Percentiles rank a stretch among this genome's conserved stretches.
phyloP scores from a whole-genome alignment of 1,139 yeast species.

The Saccharomycopsis hybrid region DNA sequence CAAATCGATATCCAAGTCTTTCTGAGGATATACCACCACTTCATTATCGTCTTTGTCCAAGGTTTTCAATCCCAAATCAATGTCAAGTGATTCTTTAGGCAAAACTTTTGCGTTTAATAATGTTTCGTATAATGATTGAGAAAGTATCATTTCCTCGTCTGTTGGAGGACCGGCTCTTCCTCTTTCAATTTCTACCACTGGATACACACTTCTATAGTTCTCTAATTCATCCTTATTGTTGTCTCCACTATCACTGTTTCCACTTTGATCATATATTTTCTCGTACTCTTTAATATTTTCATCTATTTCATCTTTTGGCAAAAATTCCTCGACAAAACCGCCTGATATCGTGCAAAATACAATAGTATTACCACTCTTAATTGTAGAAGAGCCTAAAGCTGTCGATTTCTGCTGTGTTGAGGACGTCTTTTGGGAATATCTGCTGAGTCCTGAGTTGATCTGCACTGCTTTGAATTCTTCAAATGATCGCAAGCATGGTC shows the following conservation, averaged over 20 bases:
- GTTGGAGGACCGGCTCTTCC: conserved; percentile 81
- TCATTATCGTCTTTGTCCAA: conserved; percentile 33
- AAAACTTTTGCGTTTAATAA: conserved; percentile 50
- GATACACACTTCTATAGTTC: conserved; percentile 47
- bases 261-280: conserved; percentile 32
- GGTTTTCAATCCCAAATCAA: conserved; percentile 48
- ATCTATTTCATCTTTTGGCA: conserved; percentile 31
- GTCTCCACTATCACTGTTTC: conserved; percentile 14
- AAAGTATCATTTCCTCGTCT: conserved; percentile 79
- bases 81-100: conserved; percentile 38
- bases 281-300: conserved; percentile 35
- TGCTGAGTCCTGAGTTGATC: conserved; percentile 34
- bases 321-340: conserved; percentile 53
- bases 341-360: conserved; percentile 72
- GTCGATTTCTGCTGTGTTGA: conserved; percentile 27
- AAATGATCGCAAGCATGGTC: conserved; percentile 67
- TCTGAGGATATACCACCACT: conserved; percentile 38
- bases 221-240: conserved; percentile 22
- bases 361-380: conserved; percentile 69
- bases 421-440: background rate
- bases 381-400: conserved; percentile 66
- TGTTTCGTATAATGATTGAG: conserved; percentile 61
- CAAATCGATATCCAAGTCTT: conserved; percentile 28
- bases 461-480: conserved; percentile 63
- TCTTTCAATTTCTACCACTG: conserved; percentile 74